Percentiles rank a stretch among this genome's conserved stretches.
phyloP scores from a whole-genome alignment of 2,329 filamentous ascomycete species.

The Orbilia oligospora region DNA sequence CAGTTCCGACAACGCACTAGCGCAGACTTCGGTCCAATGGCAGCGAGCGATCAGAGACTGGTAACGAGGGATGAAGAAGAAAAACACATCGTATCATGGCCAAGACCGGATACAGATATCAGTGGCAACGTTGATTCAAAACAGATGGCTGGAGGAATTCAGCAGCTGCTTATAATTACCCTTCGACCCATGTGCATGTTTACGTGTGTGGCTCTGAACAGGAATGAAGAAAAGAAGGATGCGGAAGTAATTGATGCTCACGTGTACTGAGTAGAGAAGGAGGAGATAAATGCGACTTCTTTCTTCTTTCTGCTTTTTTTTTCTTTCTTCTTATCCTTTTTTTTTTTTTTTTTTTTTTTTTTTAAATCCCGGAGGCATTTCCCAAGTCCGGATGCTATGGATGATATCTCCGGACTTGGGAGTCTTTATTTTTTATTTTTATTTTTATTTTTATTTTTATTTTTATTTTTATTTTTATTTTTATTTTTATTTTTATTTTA shows the following conservation, averaged over 20 bases:
- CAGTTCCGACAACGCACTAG: constrained; percentile 51
- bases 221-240: constrained; percentile 22
- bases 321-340: no score
- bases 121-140: constrained; percentile 21
- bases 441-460: no score
- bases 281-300: constrained; percentile 18
- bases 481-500: no score
- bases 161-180: constrained; percentile 20
- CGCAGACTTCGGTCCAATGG: constrained; percentile 17
- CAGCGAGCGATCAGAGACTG: not conserved
- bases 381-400: constrained; percentile 23
- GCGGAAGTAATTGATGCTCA: constrained; percentile 20
- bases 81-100: constrained; percentile 25
- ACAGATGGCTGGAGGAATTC: constrained; percentile 32
- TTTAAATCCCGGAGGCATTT: constrained; percentile 31
- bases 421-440: not conserved
- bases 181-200: constrained; percentile 7
- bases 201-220: constrained; percentile 19
- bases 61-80: constrained; percentile 28
- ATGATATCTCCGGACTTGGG: constrained; percentile 17
- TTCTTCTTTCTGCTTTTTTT: no score
- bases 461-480: no score
- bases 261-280: constrained; percentile 4
- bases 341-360: no score
- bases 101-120: constrained; percentile 28